Base-by-base conservation (phyloP, 2,329 filamentous ascomycete genomes). In the Fusarium illudens region DNA sequence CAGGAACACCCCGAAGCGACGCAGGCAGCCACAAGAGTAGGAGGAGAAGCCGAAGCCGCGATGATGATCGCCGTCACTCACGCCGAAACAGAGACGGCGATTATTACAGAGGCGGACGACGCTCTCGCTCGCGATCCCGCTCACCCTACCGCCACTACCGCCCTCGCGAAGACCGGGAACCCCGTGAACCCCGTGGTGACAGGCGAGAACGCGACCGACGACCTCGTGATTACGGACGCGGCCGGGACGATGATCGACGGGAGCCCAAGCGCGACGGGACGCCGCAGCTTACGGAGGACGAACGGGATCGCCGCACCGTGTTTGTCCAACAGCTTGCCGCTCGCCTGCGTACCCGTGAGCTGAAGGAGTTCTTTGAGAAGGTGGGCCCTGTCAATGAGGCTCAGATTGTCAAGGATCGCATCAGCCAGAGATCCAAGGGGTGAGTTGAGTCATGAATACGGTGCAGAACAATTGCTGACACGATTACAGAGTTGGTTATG, bases 261-360 rank as follows among this genome's bases (percentile, higher is more conserved):
- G 78, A 78, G 48, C 67, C 79, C 36, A 83, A 79, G 73, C 80
- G 80, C 71, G 86, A 88, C 66, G 79, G 78, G 59, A 89, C 91
- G 55, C 91, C 93, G 27, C 89, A 92, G 76, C 88, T 92, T 64
- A 97, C 92, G 74, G 94, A 97, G 79, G 96, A 98, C 81, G 96
- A 99, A 82, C 92, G 95, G 76, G 96, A 99, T 82, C 91, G 93
- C 74, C 92, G 96, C 75, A 99, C 96, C 61, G 93, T 99, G 62
- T 99, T 99, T 78, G 96, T 99, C 58, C 96, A 99, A 84, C 96
- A 99, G 82, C 91, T 99, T 77, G 96, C 96, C 72, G 94, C 94
- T 71, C 92, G 96, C 76, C 87, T 98, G 70, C 90, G 95, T 73
- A 97, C 93, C 58, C 94, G 93, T 76, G 94, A 98, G 79, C 86